Percentiles rank a stretch among this genome's conserved stretches.
These are phyloP conservation scores for Amanita inopinata DNA, from an alignment of 768 basidiomycete species.

Conservation along the genomic window DNA sequence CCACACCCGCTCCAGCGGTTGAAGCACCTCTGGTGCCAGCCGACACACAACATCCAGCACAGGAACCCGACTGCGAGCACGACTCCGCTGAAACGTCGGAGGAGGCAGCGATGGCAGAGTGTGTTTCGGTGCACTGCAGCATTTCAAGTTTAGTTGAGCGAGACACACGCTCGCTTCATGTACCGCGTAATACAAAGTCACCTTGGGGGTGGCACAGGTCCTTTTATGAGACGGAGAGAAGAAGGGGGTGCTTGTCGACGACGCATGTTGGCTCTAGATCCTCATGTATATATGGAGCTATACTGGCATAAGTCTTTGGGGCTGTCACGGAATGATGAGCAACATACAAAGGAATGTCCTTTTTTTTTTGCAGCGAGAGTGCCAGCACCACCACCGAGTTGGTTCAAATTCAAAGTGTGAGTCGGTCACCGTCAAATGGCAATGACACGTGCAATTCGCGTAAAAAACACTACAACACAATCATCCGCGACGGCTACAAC, in stretches of 20 bases:
- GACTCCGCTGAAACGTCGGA: constrained; percentile 32
- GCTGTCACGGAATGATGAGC: constrained; percentile 3
- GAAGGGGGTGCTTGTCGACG: constrained; percentile 56
- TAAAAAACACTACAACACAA: too few relatives aligned
- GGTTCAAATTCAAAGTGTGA: background rate
- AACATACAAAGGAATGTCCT: constrained; percentile 1
- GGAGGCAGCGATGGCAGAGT: constrained; percentile 56
- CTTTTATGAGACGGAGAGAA: constrained; percentile 49
- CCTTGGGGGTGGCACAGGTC: constrained; percentile 53
- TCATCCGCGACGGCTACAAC: too few relatives aligned
- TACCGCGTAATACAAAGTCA: constrained; percentile 19
- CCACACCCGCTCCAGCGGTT: background rate
- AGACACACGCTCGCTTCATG: background rate
- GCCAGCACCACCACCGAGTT: constrained; percentile 2
- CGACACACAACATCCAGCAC: too few relatives aligned
- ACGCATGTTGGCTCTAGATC: constrained; percentile 32
- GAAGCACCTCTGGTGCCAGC: too few relatives aligned
- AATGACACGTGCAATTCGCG: too few relatives aligned
- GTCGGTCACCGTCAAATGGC: too few relatives aligned
- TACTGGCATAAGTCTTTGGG: too few relatives aligned
- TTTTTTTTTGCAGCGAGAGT: too few relatives aligned
- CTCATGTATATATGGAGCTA: background rate
- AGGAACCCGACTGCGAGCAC: background rate
- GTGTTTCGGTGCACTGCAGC: constrained; percentile 45
- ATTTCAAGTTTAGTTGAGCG: constrained; percentile 8